Evolutionary conservation across 2,329 filamentous ascomycete genomes (phyloP), one percentile per base, ranked within the genome.

Genomic region (Ilyonectria sp.): DNA sequence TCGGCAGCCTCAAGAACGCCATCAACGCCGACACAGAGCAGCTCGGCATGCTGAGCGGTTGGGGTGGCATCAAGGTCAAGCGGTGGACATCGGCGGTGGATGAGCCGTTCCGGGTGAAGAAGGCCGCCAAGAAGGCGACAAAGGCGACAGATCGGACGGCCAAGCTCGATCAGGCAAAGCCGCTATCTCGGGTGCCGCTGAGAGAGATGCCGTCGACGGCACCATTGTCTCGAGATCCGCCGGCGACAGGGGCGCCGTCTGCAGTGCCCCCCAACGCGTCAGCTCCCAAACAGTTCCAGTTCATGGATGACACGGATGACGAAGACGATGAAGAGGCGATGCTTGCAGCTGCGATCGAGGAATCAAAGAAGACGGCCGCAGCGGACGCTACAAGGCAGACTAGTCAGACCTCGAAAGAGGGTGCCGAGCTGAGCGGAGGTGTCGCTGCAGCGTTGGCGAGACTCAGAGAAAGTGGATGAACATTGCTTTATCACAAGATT

Each of bases 1-100:
- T 98, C 83, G 96, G 96, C 26, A 97, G 93, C 72, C 82, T 99
- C 65, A 90, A 91, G 73, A 93, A 92, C 43, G 95, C 95, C 0
- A 86, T 98, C 66, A 98, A 98, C 79, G 95, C 94, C 2, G 89
- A 92, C 50, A 90, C 93, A 0, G 96, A 98, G 78, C 93, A 97
- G 80, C 87, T 99, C 40, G 90, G 91, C 15, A 84, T 93, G 69
- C 90, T 99, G n/a, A 89, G 91, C 33, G 96, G 96, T 1, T 99
- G 95, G 95, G 96, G 96, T 37, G 94, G 97, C 81, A 94, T 94
- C 83, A 99, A 99, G 81, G 94, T 98, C 23, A 92, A 93, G 80
- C 89, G 90, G 65, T 98, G 95, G 95, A 92, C 88, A 72, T 88
- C 86, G 63, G 92, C 93, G 10, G 92, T 98, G 1, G 89, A 94